phyloP scores from a whole-genome alignment of 1,284 basidiomycete genomes.

The Amylostereum areolatum region DNA sequence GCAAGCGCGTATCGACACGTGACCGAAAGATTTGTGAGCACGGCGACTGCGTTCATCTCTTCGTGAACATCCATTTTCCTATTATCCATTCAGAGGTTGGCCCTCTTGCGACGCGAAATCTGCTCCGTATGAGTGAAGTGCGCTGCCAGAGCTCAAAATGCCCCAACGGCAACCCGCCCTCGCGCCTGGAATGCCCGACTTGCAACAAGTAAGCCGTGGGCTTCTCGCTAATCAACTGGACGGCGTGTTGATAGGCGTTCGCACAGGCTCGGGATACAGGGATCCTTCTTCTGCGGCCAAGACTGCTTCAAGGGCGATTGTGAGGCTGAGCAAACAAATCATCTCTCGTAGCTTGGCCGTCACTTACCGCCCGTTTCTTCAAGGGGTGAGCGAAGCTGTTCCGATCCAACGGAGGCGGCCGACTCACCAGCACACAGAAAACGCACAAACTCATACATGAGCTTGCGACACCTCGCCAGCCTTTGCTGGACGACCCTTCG shows the following conservation, averaged over 20 bases:
- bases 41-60: too few relatives aligned
- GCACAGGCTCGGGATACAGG: slow-evolving; percentile 67
- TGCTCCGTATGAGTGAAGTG: slow-evolving; percentile 23
- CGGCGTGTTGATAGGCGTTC: slow-evolving; percentile 11
- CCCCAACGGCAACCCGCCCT: slow-evolving; percentile 70
- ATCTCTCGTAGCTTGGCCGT: slow-evolving; percentile 4
- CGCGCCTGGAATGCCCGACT: slow-evolving; percentile 74
- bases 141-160: slow-evolving; percentile 66
- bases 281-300: slow-evolving; percentile 81
- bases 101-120: slow-evolving; percentile 2
- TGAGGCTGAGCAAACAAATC: slow-evolving; percentile 31
- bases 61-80: too few relatives aligned
- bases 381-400: slow-evolving; percentile 38
- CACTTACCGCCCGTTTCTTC: not conserved
- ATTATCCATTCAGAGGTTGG: too few relatives aligned
- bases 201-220: slow-evolving; percentile 62
- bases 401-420: not conserved
- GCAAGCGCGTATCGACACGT: too few relatives aligned
- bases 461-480: slow-evolving; percentile 42
- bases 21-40: too few relatives aligned
- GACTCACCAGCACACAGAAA: slow-evolving; percentile 48
- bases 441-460: slow-evolving; percentile 72
- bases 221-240: slow-evolving; percentile 5
- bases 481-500: slow-evolving; percentile 23
- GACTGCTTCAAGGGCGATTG: slow-evolving; percentile 83